A percentile compares a stretch with the other conserved stretches of the same genome.
phyloP scores from a whole-genome alignment of 1,284 basidiomycete species.

The Ceraceosorus guamensis region DNA sequence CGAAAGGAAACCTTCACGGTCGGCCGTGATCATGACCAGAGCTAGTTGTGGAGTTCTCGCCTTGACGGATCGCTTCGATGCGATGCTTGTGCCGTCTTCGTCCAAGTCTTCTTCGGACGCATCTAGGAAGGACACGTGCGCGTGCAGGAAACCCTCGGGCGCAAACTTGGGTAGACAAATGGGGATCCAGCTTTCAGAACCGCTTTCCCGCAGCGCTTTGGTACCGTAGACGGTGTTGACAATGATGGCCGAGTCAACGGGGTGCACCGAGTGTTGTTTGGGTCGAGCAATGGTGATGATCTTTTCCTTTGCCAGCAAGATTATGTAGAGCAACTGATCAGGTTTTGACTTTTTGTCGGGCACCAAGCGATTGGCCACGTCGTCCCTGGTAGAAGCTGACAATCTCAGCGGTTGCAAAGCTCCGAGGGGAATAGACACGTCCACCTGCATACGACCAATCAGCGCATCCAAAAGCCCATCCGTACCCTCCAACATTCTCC shows the following conservation, averaged over 20 bases:
- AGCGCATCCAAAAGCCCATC: conserved; percentile 28
- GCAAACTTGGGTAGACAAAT: conserved; percentile 95
- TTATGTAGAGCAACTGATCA: conserved; percentile 71
- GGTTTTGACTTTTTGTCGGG: conserved; percentile 50
- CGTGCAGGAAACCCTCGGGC: conserved; percentile 79
- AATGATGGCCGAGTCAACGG: conserved; percentile 52
- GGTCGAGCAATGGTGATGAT: conserved; percentile 84
- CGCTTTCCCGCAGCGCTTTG: conserved; percentile 51
- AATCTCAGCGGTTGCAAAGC: conserved; percentile 67
- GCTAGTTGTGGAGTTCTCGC: conserved; percentile 18
- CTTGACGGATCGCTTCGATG: not conserved
- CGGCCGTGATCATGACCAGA: conserved; percentile 37
- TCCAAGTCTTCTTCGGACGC: conserved; percentile 7
- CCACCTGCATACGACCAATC: conserved; percentile 25
- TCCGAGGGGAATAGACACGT: conserved; percentile 8
- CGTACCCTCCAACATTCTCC: conserved; percentile 71
- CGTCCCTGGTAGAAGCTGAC: conserved; percentile 55
- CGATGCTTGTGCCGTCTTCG: not conserved
- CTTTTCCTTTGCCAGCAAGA: conserved; percentile 65
- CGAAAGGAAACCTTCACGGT: conserved; percentile 30
- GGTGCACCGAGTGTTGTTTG: conserved; percentile 86
- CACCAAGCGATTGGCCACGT: conserved; percentile 49
- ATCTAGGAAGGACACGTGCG: conserved; percentile 71
- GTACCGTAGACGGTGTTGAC: conserved; percentile 56
- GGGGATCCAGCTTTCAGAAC: conserved; percentile 79